These are phyloP conservation scores for Nicotiana tabacum DNA, from an alignment of 257 asterid genomes.

Conservation along the genomic window DNA sequence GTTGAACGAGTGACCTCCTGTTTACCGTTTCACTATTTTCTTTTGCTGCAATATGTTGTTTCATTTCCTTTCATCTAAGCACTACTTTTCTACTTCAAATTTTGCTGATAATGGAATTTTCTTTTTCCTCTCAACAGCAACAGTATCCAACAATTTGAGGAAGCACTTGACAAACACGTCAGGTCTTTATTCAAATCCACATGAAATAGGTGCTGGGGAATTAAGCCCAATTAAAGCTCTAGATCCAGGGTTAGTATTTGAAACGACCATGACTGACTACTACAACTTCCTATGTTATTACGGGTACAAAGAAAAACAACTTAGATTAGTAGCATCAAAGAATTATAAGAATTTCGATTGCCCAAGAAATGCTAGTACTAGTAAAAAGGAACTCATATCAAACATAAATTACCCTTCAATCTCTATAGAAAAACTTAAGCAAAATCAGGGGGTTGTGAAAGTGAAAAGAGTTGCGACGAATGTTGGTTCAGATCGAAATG, in stretches of 20 bases:
- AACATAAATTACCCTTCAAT: slow-evolving; percentile 65
- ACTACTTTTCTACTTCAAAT: neutral
- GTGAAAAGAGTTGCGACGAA: slow-evolving; percentile 52
- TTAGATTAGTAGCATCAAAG: slow-evolving; percentile 34
- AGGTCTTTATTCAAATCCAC: slow-evolving; percentile 33
- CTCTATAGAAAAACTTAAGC: slow-evolving; percentile 40
- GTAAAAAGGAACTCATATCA: slow-evolving; percentile 31
- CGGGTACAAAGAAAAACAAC: slow-evolving; percentile 39
- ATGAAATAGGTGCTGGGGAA: slow-evolving; percentile 61
- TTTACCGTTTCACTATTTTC: too few relatives aligned
- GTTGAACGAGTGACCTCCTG: too few relatives aligned
- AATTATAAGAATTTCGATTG: slow-evolving; percentile 36
- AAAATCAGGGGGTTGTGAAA: slow-evolving; percentile 26
- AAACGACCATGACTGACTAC: slow-evolving; percentile 49
- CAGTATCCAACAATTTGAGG: slow-evolving; percentile 38
- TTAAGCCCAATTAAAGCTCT: slow-evolving; percentile 56
- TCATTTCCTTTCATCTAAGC: too few relatives aligned
- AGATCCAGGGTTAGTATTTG: slow-evolving; percentile 58
- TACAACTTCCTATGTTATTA: slow-evolving; percentile 49
- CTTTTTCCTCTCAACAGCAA: slow-evolving; percentile 33
- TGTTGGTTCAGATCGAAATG: slow-evolving; percentile 35
- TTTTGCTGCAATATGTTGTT: too few relatives aligned
- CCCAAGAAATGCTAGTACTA: slow-evolving; percentile 15
- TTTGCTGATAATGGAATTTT: neutral
- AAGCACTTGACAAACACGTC: slow-evolving; percentile 38